Percentiles rank a stretch among this genome's conserved stretches.
phyloP scores from a whole-genome alignment of 768 basidiomycete species.

The Kwoniella botswanensis region DNA sequence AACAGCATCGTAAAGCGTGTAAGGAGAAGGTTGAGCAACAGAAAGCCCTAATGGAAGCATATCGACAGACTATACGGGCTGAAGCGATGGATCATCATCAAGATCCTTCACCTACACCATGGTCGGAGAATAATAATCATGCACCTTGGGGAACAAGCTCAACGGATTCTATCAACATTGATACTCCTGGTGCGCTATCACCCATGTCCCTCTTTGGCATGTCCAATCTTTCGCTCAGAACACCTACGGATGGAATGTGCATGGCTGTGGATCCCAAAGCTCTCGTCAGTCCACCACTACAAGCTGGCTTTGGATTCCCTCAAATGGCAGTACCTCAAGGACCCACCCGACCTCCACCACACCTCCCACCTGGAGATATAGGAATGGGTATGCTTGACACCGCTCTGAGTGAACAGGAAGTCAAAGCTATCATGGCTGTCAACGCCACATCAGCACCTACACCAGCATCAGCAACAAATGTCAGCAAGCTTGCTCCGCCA shows the following conservation, averaged over 20 bases:
- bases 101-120: slow-evolving; percentile 21
- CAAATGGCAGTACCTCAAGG: background rate
- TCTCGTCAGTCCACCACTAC: slow-evolving; percentile 38
- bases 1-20: slow-evolving; percentile 32
- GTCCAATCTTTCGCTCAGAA: slow-evolving; percentile 30
- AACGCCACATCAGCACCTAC: background rate
- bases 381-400: slow-evolving; percentile 19
- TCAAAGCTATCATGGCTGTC: slow-evolving; percentile 19
- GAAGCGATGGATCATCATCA: slow-evolving; percentile 14
- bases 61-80: slow-evolving; percentile 25
- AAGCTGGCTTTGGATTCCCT: slow-evolving; percentile 22
- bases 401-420: slow-evolving; percentile 26
- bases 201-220: slow-evolving; percentile 39
- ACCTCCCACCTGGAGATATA: slow-evolving; percentile 1
- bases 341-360: background rate
- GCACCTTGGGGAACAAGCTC: slow-evolving; percentile 27
- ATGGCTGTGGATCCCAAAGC: slow-evolving; percentile 42
- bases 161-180: slow-evolving; percentile 29
- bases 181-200: slow-evolving; percentile 31
- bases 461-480: background rate
- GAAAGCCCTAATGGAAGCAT: slow-evolving; percentile 37
- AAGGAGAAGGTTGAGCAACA: slow-evolving; percentile 39
- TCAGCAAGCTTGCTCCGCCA: background rate
- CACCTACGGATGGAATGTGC: slow-evolving; percentile 13
- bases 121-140: slow-evolving; percentile 24